Percentiles rank a stretch among this genome's conserved stretches.
Evolutionary conservation across 768 basidiomycete species (phyloP).

Genomic region (Gautieria morchelliformis): DNA sequence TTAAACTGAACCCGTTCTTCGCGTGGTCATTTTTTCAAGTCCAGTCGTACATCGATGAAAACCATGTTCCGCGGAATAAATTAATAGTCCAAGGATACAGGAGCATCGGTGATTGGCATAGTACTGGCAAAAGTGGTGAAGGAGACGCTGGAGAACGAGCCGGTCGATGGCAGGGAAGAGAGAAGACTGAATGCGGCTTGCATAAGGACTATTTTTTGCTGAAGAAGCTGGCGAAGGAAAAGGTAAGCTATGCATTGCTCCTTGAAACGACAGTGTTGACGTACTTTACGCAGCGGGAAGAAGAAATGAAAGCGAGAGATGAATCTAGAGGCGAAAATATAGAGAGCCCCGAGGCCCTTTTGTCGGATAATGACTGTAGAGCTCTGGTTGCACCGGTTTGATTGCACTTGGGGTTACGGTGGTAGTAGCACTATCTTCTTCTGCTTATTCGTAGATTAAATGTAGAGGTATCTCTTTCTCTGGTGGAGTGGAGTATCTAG

Average conservation of each 20-base stretch:
- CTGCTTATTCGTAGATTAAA: no score
- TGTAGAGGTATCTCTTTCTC: no score
- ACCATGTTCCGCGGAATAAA: constrained; percentile 81
- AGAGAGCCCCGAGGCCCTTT: not conserved
- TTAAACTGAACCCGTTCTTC: constrained; percentile 93
- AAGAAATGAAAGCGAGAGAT: constrained; percentile 15
- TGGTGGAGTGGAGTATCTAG: no score
- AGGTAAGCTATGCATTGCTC: constrained; percentile 10
- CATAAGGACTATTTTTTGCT: constrained; percentile 85
- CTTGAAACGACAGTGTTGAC: not conserved
- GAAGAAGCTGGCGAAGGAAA: constrained; percentile 25
- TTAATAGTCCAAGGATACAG: constrained; percentile 87
- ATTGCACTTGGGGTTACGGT: no score
- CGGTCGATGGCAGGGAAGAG: constrained; percentile 84
- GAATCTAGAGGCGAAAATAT: constrained; percentile 12
- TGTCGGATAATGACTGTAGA: not conserved
- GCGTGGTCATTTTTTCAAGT: constrained; percentile 80
- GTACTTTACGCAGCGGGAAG: constrained; percentile 17
- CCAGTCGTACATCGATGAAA: constrained; percentile 71
- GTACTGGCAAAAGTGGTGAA: constrained; percentile 57
- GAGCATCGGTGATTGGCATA: constrained; percentile 97
- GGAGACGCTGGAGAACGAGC: constrained; percentile 73
- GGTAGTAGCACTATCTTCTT: no score
- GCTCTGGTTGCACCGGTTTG: no score
- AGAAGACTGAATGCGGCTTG: constrained; percentile 93